A percentile compares a stretch with the other conserved stretches of the same genome.
phyloP scores from a whole-genome alignment of 2,329 filamentous ascomycete species.

The Aspergillus ochraceoroseus region DNA sequence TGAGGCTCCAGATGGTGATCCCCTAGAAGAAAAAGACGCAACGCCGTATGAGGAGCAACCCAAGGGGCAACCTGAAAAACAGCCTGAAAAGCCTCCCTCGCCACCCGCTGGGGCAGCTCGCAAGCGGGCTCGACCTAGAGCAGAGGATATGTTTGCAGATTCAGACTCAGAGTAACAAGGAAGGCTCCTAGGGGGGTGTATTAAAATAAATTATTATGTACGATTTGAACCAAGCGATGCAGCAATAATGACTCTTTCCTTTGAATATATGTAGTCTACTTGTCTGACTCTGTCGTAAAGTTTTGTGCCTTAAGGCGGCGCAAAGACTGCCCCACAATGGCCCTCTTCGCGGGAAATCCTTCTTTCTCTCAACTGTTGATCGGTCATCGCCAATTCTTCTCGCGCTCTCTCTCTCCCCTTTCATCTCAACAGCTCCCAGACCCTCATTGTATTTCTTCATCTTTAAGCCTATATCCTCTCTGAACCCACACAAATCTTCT shows the following conservation, averaged over 20 bases:
- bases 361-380: slow-evolving; percentile 10
- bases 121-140: slow-evolving; percentile 64
- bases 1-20: slow-evolving; percentile 48
- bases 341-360: slow-evolving; percentile 11
- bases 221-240: no score
- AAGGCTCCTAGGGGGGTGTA: no score
- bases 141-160: slow-evolving; percentile 83
- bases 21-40: slow-evolving; percentile 41
- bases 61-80: neutral
- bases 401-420: slow-evolving; percentile 13
- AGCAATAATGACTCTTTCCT: no score
- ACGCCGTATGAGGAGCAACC: slow-evolving; percentile 9
- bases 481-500: slow-evolving; percentile 16
- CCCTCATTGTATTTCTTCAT: neutral
- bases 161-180: slow-evolving; percentile 54
- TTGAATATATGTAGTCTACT: neutral
- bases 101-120: slow-evolving; percentile 31
- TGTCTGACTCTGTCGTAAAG: neutral
- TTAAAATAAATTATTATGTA: no score
- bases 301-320: slow-evolving; percentile 12
- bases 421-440: slow-evolving; percentile 14
- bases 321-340: slow-evolving; percentile 17
- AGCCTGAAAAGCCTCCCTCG: slow-evolving; percentile 19
- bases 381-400: slow-evolving; percentile 8
- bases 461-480: slow-evolving; percentile 13